Base-by-base conservation (phyloP, 2,329 filamentous ascomycete genomes). In the Trichoderma simmonsii region DNA sequence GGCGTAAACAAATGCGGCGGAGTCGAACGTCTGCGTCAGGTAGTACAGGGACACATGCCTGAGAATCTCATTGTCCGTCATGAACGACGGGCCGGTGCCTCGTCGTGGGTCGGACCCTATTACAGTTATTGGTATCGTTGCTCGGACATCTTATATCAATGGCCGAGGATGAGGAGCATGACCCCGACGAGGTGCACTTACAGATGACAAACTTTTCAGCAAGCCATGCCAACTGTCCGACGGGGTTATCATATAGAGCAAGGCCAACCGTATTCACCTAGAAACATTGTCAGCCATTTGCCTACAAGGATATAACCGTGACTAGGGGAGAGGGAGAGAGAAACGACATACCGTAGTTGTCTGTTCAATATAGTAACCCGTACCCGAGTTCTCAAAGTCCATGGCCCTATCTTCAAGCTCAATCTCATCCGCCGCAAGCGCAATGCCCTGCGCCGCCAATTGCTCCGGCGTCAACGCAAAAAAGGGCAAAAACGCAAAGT, bases 211-310 rank as follows among this genome's bases (percentile, higher is more conserved):
- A 73, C 66, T 85, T 84, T 73, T 85, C 82, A 0, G 81, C 83
- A 2, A 85, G 77, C 75, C 82, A 85, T 66, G 81, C 80, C 76
- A 85, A 78, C 54, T 83, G 80, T 0, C 83, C 84, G 2, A 85
- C 75, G 0, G 83, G 83, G 62, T 81, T 83, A 72, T 85, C 83
- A n/a, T 82, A 78, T 39, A 83, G 76, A 30, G 80, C 81, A 54
- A 82, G 78, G 3, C 82, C 82, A 32, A 85, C 80, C 0, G 82
- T 85, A 56, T 83, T 82, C n/a, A 83, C 83, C 76, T 77, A 26
- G 21, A 39, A 36, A 3, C 26, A 48, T 48, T 6, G 30, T 21
- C 11, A 36, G 30, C 15, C 14, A n/a, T 54, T n/a, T 6, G 5
- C 1, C 9, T 9, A n/a, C 14, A 21, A 26, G 3, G 6, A 9